Percentiles rank a stretch among this genome's conserved stretches.
Evolutionary conservation across 2,329 filamentous ascomycete species (phyloP).

Genomic region (Pseudogymnoascus sp.): DNA sequence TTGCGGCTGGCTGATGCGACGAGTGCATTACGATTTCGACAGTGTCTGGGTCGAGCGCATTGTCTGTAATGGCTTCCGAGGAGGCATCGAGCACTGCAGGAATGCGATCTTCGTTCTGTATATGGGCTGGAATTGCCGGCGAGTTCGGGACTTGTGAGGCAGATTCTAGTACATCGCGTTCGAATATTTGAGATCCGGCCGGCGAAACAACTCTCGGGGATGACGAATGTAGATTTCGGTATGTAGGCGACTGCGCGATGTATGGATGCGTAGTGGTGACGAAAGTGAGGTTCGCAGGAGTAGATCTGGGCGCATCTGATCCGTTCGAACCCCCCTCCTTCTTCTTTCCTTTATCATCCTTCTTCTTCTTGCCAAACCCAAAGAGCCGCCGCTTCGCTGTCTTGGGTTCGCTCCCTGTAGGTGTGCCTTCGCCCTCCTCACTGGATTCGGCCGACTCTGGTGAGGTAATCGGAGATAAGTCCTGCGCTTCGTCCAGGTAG

Average conservation of each 20-base stretch:
- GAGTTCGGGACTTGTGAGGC: constrained; percentile 59
- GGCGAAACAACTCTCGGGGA: constrained; percentile 73
- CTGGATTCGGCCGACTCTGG: constrained; percentile 20
- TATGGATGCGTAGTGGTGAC: constrained; percentile 35
- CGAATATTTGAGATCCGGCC: constrained; percentile 76
- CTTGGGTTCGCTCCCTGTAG: constrained; percentile 32
- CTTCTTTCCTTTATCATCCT: constrained; percentile 37
- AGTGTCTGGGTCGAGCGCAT: constrained; percentile 72
- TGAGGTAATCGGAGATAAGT: constrained; percentile 8
- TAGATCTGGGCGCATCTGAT: constrained; percentile 23
- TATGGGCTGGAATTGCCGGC: constrained; percentile 84
- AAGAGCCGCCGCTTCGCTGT: constrained; percentile 50
- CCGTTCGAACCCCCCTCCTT: constrained; percentile 27
- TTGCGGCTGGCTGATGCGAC: constrained; percentile 70
- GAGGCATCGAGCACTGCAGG: constrained; percentile 86
- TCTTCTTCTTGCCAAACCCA: constrained; percentile 50
- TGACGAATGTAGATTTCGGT: constrained; percentile 53
- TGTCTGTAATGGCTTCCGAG: constrained; percentile 84
- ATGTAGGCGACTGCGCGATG: constrained; percentile 37
- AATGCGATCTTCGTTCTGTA: constrained; percentile 89
- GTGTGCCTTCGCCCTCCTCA: constrained; percentile 23
- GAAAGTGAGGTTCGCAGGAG: constrained; percentile 35
- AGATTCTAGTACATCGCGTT: constrained; percentile 86
- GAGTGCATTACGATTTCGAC: constrained; percentile 90
- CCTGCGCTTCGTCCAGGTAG: constrained; percentile 28